Base-by-base conservation (phyloP, 2,329 filamentous ascomycete genomes). In the Tricladium varicosporioides region DNA sequence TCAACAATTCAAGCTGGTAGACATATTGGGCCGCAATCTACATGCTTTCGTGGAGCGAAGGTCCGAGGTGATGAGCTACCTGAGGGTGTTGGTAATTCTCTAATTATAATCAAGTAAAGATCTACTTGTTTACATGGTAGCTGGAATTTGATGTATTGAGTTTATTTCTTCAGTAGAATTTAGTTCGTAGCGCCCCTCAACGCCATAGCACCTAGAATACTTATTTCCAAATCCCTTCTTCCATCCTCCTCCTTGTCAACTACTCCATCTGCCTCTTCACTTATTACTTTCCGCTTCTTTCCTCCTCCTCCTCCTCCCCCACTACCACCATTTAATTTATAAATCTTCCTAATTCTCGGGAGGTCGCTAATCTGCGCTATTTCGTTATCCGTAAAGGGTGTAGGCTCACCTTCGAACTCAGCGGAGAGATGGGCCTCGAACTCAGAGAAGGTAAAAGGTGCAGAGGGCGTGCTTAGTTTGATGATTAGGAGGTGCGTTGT, bases 191-290 rank as follows among this genome's bases (percentile, higher is more conserved):
- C 73, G 58, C 88, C 88, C 62, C 89, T 84, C 63, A 94, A 71
- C 1, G 92, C 91, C 82, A 97, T 95, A 14, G 84, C 81, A 1
- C 89, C 86, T 53, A 96, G 66, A 5, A 93, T 77, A 44, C 89
- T 77, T 53, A 82, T 78, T 69, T 95, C 90, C 45, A 89, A 76
- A 66, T 88, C 82, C 57, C 70, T 76, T 55, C 71, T 75, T 66
- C 75, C 67, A 16, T 66, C 62, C 19, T 77, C 61, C 59, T 73
- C 73, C 15, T 43, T 54, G 14, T 48, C 53, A 51, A 58, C 59
- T 4, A 58, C 57, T 10, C 61, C 61, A 47, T 62, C 62, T 1
- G 54, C 22, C 15, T 18, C 36, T 11, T 32, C 32, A 51, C 19
- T 51, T 1, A 2, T 14, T 11, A 19, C 19, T 7, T 43, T 43